A percentile compares a stretch with the other conserved stretches of the same genome.
phyloP scores from a whole-genome alignment of 1,139 yeast genomes.

The Blastobotrys raffinosifermentans region DNA sequence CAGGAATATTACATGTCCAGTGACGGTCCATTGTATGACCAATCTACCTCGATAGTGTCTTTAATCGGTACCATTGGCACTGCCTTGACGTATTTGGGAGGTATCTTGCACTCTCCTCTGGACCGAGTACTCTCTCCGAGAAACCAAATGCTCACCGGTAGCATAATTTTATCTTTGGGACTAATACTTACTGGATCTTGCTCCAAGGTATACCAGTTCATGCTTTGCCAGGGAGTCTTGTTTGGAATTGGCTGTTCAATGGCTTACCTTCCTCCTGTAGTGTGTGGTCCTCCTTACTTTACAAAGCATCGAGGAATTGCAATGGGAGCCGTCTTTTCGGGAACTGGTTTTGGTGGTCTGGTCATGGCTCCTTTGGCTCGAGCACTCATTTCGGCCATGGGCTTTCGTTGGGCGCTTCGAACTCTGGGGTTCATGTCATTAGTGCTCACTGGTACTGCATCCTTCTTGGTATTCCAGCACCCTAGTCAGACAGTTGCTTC shows the following conservation, averaged over 20 bases:
- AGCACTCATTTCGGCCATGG: conserved; percentile 30
- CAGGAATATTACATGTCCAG: conserved; percentile 19
- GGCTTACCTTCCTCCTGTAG: conserved; percentile 39
- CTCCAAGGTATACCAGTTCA: conserved; percentile 25
- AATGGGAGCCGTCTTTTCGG: conserved; percentile 40
- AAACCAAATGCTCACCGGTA: conserved; percentile 15
- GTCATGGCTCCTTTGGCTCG: conserved; percentile 36
- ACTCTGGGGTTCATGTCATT: conserved; percentile 32
- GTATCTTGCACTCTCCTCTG: conserved; percentile 11
- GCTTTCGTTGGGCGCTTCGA: conserved; percentile 41
- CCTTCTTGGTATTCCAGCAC: conserved; percentile 17
- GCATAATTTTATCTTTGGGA: conserved; percentile 15
- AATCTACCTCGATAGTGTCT: conserved; percentile 15
- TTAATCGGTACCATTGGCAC: conserved; percentile 21
- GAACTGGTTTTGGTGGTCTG: conserved; percentile 42
- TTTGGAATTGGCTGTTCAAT: conserved; percentile 39
- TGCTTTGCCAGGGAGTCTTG: conserved; percentile 38
- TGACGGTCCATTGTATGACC: conserved; percentile 17
- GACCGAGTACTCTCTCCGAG: conserved; percentile 7
- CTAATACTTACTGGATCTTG: conserved; percentile 17
- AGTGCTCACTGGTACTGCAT: conserved; percentile 12
- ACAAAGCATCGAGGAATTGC: conserved; percentile 38
- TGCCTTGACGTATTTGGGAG: conserved; percentile 16
- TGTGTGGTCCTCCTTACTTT: conserved; percentile 39
- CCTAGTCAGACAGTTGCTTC: conserved; percentile 8